phyloP scores from a whole-genome alignment of 345 rosid genomes.

The Syzygium aqueum region DNA sequence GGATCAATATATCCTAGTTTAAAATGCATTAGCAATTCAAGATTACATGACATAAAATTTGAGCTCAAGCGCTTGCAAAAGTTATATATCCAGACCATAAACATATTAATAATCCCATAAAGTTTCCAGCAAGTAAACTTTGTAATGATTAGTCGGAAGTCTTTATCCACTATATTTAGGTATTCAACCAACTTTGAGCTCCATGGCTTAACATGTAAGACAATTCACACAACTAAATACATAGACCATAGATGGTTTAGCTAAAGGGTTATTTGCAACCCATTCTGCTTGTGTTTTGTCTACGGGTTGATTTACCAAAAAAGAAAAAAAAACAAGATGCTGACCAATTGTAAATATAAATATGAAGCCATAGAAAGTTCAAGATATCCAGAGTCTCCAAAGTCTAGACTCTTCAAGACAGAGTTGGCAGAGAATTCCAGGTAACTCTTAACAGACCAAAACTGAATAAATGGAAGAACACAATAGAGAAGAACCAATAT shows the following conservation, averaged over 20 bases:
- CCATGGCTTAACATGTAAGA: not conserved
- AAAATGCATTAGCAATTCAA: not conserved
- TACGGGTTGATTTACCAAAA: not conserved
- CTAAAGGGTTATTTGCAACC: not conserved
- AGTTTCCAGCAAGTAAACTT: not conserved
- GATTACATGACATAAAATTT: not conserved
- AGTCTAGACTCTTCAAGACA: not conserved
- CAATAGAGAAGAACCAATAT: not conserved
- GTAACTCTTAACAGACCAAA: not conserved
- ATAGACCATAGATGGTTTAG: not conserved
- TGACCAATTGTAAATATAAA: not conserved
- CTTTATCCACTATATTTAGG: not conserved
- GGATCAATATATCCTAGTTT: too few relatives aligned
- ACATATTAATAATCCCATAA: not conserved
- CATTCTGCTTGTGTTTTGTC: not conserved
- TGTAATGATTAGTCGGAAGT: not conserved
- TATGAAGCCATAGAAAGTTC: not conserved
- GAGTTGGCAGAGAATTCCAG: not conserved
- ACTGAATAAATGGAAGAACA: not conserved
- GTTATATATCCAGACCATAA: not conserved
- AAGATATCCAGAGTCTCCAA: too few relatives aligned
- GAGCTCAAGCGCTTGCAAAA: not conserved
- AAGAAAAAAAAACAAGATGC: not conserved
- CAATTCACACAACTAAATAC: not conserved
- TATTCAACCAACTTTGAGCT: not conserved